phyloP scores from a whole-genome alignment of 192 early-diverging fungal species.

The Entophlyctis helioformis region DNA sequence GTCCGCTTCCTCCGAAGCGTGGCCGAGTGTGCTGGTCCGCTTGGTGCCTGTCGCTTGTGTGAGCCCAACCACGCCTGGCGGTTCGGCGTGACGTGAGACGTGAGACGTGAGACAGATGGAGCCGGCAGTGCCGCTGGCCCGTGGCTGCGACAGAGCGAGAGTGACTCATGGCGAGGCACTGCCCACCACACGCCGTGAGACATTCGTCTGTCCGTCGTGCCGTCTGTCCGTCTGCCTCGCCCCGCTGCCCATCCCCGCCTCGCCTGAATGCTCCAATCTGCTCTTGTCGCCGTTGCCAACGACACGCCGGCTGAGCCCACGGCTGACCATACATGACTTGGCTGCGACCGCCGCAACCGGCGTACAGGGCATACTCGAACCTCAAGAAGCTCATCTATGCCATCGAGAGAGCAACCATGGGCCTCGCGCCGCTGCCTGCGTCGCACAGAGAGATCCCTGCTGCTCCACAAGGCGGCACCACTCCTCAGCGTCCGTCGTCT shows the following conservation, averaged over 20 bases:
- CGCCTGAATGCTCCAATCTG: background rate
- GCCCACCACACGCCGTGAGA: too few species aligned
- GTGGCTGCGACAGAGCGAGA: too few species aligned
- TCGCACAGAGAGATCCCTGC: constrained; percentile 26
- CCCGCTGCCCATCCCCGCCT: background rate
- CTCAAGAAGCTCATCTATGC: constrained; percentile 39
- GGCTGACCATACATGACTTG: background rate
- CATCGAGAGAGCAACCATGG: constrained; percentile 31
- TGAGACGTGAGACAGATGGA: too few species aligned
- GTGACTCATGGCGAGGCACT: too few species aligned
- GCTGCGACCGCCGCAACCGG: background rate
- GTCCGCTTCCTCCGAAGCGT: constrained; percentile 3
- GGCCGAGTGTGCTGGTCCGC: constrained; percentile 19
- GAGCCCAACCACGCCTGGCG: background rate
- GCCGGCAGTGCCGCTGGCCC: too few species aligned
- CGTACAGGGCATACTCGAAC: constrained; percentile 18
- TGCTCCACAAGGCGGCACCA: too few species aligned
- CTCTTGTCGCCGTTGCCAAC: too few species aligned
- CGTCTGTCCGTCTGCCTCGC: background rate
- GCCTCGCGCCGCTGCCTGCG: constrained; percentile 12
- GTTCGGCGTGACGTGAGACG: too few species aligned
- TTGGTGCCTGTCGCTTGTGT: background rate
- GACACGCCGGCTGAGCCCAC: constrained; percentile 21
- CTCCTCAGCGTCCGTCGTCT: too few species aligned
- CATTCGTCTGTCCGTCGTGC: too few species aligned